A percentile compares a stretch with the other conserved stretches of the same genome.
Conservation (phyloP, 768 basidiomycete species). For the Tylopilus balloui region DNA sequence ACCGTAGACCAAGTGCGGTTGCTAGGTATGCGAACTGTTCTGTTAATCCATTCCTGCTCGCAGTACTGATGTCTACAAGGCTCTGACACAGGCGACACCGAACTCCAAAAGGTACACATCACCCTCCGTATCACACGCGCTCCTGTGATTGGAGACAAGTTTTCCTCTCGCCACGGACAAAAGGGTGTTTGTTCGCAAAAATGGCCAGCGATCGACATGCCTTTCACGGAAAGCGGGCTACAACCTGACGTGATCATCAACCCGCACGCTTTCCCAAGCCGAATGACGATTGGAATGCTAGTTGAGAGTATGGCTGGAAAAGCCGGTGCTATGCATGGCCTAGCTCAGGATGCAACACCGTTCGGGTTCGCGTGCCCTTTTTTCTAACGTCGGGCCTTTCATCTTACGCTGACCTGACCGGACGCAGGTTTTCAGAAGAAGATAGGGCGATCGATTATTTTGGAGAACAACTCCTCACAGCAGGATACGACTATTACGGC, state of each 20-base stretch:
- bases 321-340: slow-evolving; percentile 95
- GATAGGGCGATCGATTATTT: slow-evolving; percentile 99
- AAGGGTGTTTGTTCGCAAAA: slow-evolving; percentile 99
- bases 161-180: slow-evolving; percentile 97
- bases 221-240: slow-evolving; percentile 97
- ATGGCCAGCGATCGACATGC: slow-evolving; percentile 98
- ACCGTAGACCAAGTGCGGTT: slow-evolving; percentile 90
- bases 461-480: slow-evolving; percentile 85
- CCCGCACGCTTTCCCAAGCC: slow-evolving; percentile 97
- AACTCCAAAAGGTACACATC: slow-evolving; percentile 89
- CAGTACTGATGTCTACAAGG: slow-evolving; percentile 41
- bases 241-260: slow-evolving; percentile 99
- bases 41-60: not conserved
- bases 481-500: slow-evolving; percentile 98
- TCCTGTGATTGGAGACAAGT: slow-evolving; percentile 98
- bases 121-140: slow-evolving; percentile 90
- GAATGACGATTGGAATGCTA: slow-evolving; percentile 99
- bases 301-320: slow-evolving; percentile 99
- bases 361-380: slow-evolving; percentile 67
- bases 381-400: not conserved
- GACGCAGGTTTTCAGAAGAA: slow-evolving; percentile 80
- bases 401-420: slow-evolving; percentile 8
- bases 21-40: slow-evolving; percentile 51
- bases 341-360: slow-evolving; percentile 97
- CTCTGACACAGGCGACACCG: slow-evolving; percentile 79